A percentile compares a stretch with the other conserved stretches of the same genome.
phyloP scores from a whole-genome alignment of 306 rosid genomes.

The Adenanthera pavonina region DNA sequence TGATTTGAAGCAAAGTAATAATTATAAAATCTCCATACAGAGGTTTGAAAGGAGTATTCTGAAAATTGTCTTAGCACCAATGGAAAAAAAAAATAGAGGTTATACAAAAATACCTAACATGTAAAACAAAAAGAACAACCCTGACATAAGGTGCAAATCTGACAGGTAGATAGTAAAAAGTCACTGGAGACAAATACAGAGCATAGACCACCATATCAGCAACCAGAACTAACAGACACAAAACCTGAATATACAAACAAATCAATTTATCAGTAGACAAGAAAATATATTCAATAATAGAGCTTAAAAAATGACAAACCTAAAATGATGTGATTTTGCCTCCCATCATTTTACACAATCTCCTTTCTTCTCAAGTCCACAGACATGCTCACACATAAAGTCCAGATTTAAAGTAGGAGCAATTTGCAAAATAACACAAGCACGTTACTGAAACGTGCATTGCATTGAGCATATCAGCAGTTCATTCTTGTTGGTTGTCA shows the following conservation, averaged over 20 bases:
- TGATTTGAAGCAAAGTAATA: constrained; percentile 20
- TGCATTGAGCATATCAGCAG: constrained; percentile 1
- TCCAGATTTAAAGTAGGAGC: constrained; percentile 2
- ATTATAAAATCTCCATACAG: constrained; percentile 7
- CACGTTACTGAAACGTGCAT: constrained; percentile 5
- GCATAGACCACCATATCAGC: constrained; percentile 77
- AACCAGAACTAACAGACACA: constrained; percentile 62
- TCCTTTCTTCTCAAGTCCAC: constrained; percentile 10
- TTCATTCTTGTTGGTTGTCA: background rate
- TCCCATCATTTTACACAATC: constrained; percentile 2
- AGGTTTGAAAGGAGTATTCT: constrained; percentile 26
- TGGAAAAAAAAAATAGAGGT: background rate
- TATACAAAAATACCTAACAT: constrained; percentile 66
- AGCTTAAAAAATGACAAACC: constrained; percentile 1
- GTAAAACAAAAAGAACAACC: constrained; percentile 82
- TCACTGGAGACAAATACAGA: constrained; percentile 73
- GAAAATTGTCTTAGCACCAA: constrained; percentile 19
- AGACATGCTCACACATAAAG: constrained; percentile 15
- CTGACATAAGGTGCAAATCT: constrained; percentile 94
- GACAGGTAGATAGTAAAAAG: constrained; percentile 78
- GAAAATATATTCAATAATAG: constrained; percentile 20
- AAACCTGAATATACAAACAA: constrained; percentile 61
- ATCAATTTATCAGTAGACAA: constrained; percentile 37
- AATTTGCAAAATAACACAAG: constrained; percentile 10
- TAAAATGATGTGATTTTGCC: constrained; percentile 12